phyloP scores from a whole-genome alignment of 371 early-diverging fungal genomes.

The Nosema muscidifuracis region DNA sequence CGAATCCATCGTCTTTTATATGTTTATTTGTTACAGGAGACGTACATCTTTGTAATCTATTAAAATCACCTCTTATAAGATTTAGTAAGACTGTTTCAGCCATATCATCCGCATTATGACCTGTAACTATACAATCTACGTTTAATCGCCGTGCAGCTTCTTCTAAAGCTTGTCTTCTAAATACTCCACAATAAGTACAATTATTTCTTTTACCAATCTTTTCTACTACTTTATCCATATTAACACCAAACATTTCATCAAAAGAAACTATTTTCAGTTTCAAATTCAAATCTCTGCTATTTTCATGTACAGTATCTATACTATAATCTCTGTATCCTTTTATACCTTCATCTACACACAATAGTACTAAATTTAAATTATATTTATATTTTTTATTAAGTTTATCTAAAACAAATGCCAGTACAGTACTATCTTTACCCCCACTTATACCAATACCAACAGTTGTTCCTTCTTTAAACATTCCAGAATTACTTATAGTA shows the following conservation, averaged over 20 bases:
- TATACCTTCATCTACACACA: slow-evolving; percentile 98
- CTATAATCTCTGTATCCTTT: slow-evolving; percentile 96
- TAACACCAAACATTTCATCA: slow-evolving; percentile 83
- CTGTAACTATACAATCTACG: slow-evolving; percentile 90
- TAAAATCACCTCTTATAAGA: slow-evolving; percentile 88
- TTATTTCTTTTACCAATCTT: slow-evolving; percentile 85
- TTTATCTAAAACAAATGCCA: slow-evolving; percentile 84
- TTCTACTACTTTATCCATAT: slow-evolving; percentile 89
- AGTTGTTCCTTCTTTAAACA: slow-evolving; percentile 78
- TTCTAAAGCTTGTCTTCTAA: slow-evolving; percentile 92
- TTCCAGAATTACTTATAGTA: slow-evolving; percentile 72
- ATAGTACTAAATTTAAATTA: slow-evolving; percentile 76
- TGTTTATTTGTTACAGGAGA: slow-evolving; percentile 74
- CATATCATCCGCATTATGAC: slow-evolving; percentile 99
- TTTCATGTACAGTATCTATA: slow-evolving; percentile 87
- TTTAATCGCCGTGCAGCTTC: slow-evolving; percentile 80
- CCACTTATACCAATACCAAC: slow-evolving; percentile 94
- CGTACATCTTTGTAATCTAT: slow-evolving; percentile 83
- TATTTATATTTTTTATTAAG: slow-evolving; percentile 87
- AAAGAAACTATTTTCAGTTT: slow-evolving; percentile 87
- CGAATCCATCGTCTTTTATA: slow-evolving; percentile 13
- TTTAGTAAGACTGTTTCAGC: slow-evolving; percentile 99
- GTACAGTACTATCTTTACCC: slow-evolving; percentile 96
- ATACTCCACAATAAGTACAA: slow-evolving; percentile 98
- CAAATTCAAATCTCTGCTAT: slow-evolving; percentile 79